Base-by-base conservation (phyloP, 2,329 filamentous ascomycete species). In the Alternaria tenuissima region DNA sequence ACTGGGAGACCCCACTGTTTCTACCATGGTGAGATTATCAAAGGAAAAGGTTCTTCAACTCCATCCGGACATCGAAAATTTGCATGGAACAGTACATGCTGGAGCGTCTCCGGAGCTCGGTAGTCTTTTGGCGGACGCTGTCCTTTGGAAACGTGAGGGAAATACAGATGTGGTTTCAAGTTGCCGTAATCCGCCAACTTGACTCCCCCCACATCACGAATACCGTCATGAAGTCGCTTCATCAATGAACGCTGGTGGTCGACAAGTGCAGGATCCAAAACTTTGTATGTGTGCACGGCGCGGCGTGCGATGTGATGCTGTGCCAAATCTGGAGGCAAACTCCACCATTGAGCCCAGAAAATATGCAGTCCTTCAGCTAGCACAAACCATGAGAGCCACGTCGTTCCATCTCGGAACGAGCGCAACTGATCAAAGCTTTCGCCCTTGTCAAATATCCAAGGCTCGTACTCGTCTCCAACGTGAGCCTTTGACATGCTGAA, bases 321-420 rank as follows among this genome's bases (percentile, higher is more conserved):
- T 7, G 64, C 53, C 2, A 43, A 20, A 22, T 61, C 58, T 16
- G 55, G 49, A 38, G 62, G 52, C 5, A 74, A 47, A 7, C 46
- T 58, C 69, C 72, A 74, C 73, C 75, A 76, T 43, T 76, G 72
- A 14, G 71, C 56, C 71, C 72, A 75, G 54, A 76, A 78, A 3
- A 76, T 56, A 28, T 68, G 62, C 1, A 71, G 71, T 1, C 74
- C 74, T 63, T 76, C 68, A 14, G 68, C 56, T 34, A 78, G 62
- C 5, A 76, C 60, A 51, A 72, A 77, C 73, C 73, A 78, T 3
- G 73, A 69, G 52, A 76, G 52, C 74, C 74, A 77, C 7, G 70
- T 72, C 34, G 70, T 66, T 12, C 73, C 73, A 53, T 64, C 63
- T 22, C 73, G 66, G 24, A 75, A 49, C 18, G 66, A 54, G 24